phyloP scores from a whole-genome alignment of 306 rosid species.

The Cicer yamashitae region DNA sequence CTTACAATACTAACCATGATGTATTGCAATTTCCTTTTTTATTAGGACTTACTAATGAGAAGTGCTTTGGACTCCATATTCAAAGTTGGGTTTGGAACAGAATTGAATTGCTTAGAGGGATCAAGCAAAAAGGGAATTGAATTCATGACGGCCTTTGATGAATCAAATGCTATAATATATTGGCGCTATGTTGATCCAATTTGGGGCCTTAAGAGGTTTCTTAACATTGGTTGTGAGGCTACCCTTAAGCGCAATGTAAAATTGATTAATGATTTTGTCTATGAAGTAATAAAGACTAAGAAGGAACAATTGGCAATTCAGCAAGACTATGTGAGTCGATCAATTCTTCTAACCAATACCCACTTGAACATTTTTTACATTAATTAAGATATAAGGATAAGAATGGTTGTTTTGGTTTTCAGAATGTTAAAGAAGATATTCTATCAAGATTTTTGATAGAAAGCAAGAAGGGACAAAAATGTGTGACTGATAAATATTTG shows the following conservation, averaged over 20 bases:
- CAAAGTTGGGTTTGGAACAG: slow-evolving; percentile 92
- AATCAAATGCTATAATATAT: slow-evolving; percentile 60
- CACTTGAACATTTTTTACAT: too few relatives aligned
- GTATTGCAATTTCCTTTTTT: not conserved
- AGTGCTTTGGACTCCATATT: slow-evolving; percentile 76
- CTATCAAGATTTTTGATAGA: slow-evolving; percentile 81
- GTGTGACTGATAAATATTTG: slow-evolving; percentile 64
- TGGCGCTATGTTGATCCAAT: slow-evolving; percentile 79
- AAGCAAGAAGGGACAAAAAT: slow-evolving; percentile 61
- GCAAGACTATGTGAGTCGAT: slow-evolving; percentile 56
- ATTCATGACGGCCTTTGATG: slow-evolving; percentile 81
- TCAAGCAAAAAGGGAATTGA: slow-evolving; percentile 61
- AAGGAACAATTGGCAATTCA: slow-evolving; percentile 47
- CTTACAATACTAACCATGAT: slow-evolving; percentile 9
- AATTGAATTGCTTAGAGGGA: slow-evolving; percentile 74
- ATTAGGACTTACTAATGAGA: slow-evolving; percentile 70
- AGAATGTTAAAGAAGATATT: slow-evolving; percentile 75
- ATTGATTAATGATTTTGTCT: slow-evolving; percentile 58
- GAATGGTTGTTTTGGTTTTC: not conserved
- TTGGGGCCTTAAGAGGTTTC: slow-evolving; percentile 70
- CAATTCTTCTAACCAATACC: not conserved
- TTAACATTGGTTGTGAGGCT: slow-evolving; percentile 73
- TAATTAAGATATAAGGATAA: not conserved
- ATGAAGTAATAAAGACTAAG: slow-evolving; percentile 56
- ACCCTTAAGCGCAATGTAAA: slow-evolving; percentile 56